phyloP scores from a whole-genome alignment of 495 filamentous ascomycete species.

The Aspergillus cristatus region DNA sequence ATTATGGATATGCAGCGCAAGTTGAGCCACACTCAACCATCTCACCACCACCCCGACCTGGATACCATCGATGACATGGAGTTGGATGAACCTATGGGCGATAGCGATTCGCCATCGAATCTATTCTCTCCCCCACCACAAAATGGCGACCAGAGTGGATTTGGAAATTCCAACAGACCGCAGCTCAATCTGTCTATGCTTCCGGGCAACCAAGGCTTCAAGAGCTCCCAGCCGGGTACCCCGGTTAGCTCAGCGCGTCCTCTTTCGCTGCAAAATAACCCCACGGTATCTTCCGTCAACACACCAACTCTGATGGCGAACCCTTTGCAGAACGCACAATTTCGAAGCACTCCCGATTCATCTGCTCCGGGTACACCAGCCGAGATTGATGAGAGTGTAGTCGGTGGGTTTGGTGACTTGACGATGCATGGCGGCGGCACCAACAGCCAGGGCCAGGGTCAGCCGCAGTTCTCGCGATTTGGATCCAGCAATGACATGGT shows the following conservation, averaged over 20 bases:
- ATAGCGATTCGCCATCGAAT: constrained; percentile 53
- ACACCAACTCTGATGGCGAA: constrained; percentile 74
- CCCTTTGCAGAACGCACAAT: constrained; percentile 54
- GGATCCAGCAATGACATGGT: constrained; percentile 46
- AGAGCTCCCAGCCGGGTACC: constrained; percentile 76
- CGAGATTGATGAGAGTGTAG: constrained; percentile 51
- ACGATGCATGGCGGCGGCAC: constrained; percentile 52
- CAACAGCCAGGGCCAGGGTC: constrained; percentile 32
- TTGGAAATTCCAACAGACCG: constrained; percentile 64
- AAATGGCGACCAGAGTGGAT: constrained; percentile 48
- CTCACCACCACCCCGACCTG: constrained; percentile 53
- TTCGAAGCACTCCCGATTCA: constrained; percentile 61
- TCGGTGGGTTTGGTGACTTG: constrained; percentile 41
- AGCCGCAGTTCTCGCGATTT: constrained; percentile 38
- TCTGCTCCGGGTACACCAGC: constrained; percentile 67
- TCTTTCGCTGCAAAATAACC: constrained; percentile 74
- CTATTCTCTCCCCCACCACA: constrained; percentile 47
- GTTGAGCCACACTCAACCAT: constrained; percentile 31
- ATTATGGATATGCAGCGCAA: constrained; percentile 35
- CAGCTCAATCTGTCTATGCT: constrained; percentile 67
- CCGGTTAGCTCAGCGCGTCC: constrained; percentile 62
- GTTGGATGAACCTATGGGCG: constrained; percentile 73
- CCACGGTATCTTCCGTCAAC: constrained; percentile 95
- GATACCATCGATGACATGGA: constrained; percentile 94
- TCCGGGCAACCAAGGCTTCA: constrained; percentile 67